Evolutionary conservation across 148 eudicot genomes (phyloP), one percentile per base, ranked within the genome.

Genomic region (Spergularia marina): DNA sequence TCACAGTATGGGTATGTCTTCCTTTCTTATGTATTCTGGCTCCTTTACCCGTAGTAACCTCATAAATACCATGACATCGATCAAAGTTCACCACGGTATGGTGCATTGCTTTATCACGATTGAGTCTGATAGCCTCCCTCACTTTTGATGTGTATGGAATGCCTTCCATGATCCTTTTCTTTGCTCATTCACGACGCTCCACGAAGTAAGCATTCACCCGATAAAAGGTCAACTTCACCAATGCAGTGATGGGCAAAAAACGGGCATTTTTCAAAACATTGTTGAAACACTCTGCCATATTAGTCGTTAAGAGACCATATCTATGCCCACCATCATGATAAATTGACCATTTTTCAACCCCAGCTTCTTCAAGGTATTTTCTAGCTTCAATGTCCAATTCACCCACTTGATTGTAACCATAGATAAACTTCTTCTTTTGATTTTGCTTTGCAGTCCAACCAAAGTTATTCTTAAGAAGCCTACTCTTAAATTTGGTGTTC

Each of bases 281-380:
- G n/a, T n/a, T n/a, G n/a, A n/a, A 63, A 63, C 47, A 63, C 67
- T 63, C 25, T 16, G 67, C 67, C 67, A 63, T 8, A 20, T 63
- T 63, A 25, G 67, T 63, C 25, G 67, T 63, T 63, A 10, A 23
- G 41, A 30, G 11, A 63, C 44, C 67, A 34, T 63, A 63, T 30
- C 67, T 30, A 63, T 10, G 14, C 16, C 67, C 67, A 34, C 67
- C 44, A 6, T 63, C n/a, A n/a, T n/a, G n/a, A n/a, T n/a, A n/a
- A n/a, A n/a, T n/a, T n/a, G n/a, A n/a, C n/a, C n/a, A n/a, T n/a
- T n/a, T n/a, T n/a, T n/a, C n/a, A n/a, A n/a, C n/a, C n/a, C n/a
- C n/a, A n/a, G n/a, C n/a, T n/a, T n/a, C n/a, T n/a, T n/a, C n/a
- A n/a, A n/a, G n/a, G n/a, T n/a, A n/a, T n/a, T n/a, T n/a, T n/a